These are phyloP conservation scores for Omphalotus guepiniiformis DNA, from an alignment of 768 basidiomycete genomes.

Conservation along the genomic window DNA sequence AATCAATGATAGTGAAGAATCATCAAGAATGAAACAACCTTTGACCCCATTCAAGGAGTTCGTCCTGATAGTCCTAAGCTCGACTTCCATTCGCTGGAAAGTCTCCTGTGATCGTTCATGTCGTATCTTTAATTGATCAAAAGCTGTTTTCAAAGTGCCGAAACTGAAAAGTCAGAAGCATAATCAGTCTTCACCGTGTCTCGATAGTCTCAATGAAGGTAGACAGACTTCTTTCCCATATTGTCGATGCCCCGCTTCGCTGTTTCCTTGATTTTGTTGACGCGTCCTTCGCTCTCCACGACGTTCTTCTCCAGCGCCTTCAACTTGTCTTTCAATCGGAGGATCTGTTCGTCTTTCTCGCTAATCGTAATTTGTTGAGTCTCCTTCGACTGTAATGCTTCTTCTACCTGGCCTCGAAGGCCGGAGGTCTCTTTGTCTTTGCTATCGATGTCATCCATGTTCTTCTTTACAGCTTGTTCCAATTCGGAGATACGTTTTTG, in stretches of 20 bases:
- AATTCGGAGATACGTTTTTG: conserved; percentile 15
- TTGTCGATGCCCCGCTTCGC: conserved; percentile 16
- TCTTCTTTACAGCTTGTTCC: conserved; percentile 13
- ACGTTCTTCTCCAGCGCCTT: conserved; percentile 2
- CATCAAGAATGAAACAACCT: conserved; percentile 21
- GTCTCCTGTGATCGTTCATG: conserved; percentile 20
- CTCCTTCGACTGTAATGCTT: conserved; percentile 6
- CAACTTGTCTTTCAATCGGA: background rate
- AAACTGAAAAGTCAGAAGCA: conserved; percentile 17
- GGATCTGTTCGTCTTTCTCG: conserved; percentile 3
- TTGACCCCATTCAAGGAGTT: conserved; percentile 17
- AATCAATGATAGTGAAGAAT: background rate
- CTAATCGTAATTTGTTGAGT: background rate
- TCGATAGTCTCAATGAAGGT: background rate
- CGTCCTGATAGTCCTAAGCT: conserved; percentile 20
- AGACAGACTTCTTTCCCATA: conserved; percentile 14
- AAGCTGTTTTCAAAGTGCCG: conserved; percentile 22
- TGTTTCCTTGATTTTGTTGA: conserved; percentile 9
- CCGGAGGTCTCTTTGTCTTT: background rate
- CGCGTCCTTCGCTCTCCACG: conserved; percentile 3
- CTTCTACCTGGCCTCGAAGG: conserved; percentile 8
- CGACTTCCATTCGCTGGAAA: conserved; percentile 22
- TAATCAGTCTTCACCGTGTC: background rate
- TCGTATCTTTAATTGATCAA: conserved; percentile 23
- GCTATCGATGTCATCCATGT: conserved; percentile 4